Percentiles rank a stretch among this genome's conserved stretches.
phyloP scores from a whole-genome alignment of 805 yeast species.

The Peterozyma xylosa region DNA sequence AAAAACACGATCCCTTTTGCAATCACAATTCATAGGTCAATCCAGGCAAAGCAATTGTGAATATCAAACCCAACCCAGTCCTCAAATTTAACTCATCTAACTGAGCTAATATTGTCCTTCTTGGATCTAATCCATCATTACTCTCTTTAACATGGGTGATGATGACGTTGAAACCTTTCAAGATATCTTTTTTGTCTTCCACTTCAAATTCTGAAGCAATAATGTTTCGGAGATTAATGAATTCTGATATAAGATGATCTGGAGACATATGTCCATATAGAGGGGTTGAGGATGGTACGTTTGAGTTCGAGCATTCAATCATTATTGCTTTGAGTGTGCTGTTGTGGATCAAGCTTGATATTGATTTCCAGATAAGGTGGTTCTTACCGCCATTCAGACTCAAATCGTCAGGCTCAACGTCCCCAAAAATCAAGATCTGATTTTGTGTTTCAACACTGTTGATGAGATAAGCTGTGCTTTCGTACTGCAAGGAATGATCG shows the following conservation, averaged over 20 bases:
- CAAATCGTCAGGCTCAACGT: conserved; percentile 61
- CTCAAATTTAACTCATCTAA: conserved; percentile 30
- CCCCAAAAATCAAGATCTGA: conserved; percentile 68
- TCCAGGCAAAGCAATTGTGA: conserved; percentile 53
- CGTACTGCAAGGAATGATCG: conserved; percentile 8
- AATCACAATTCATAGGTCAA: conserved; percentile 25
- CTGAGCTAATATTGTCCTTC: conserved; percentile 42
- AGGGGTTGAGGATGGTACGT: conserved; percentile 30
- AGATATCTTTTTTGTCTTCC: conserved; percentile 10
- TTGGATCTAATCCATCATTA: conserved; percentile 39
- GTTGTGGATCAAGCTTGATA: conserved; percentile 37
- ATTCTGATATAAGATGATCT: conserved; percentile 47
- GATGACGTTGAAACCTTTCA: conserved; percentile 37
- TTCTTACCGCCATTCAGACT: conserved; percentile 32
- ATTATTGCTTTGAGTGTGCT: conserved; percentile 45
- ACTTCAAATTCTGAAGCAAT: not conserved
- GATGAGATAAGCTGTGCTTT: conserved; percentile 58
- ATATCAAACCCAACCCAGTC: conserved; percentile 32
- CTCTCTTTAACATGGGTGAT: conserved; percentile 48
- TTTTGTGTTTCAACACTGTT: conserved; percentile 23
- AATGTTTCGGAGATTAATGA: conserved; percentile 23
- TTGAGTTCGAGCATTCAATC: conserved; percentile 69
- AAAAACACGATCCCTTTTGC: not conserved
- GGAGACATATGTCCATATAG: conserved; percentile 84
- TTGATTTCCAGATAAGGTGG: conserved; percentile 44